A percentile compares a stretch with the other conserved stretches of the same genome.
Evolutionary conservation across 768 basidiomycete species (phyloP).

Genomic region (Mycena olivaceomarginata): DNA sequence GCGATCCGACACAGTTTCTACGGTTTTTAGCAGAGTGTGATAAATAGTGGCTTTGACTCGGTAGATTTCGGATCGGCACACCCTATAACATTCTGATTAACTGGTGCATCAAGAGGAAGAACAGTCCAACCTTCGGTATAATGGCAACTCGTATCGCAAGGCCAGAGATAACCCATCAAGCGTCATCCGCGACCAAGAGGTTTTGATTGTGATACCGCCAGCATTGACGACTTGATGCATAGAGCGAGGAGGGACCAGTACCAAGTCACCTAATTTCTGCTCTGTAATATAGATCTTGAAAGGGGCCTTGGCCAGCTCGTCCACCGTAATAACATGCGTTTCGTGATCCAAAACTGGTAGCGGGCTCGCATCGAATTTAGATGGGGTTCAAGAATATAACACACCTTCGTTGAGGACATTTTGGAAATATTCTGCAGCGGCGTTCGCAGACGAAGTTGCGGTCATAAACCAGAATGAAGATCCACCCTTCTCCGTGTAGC

Average conservation of each 20-base stretch:
- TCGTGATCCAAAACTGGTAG: slow-evolving; percentile 80
- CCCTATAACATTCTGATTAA: slow-evolving; percentile 62
- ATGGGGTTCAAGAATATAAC: neutral
- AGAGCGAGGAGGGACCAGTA: slow-evolving; percentile 87
- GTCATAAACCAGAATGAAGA: slow-evolving; percentile 95
- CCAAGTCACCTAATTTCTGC: slow-evolving; percentile 86
- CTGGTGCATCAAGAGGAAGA: neutral
- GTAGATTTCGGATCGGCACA: slow-evolving; percentile 89
- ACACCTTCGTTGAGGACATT: slow-evolving; percentile 63
- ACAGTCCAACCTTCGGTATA: slow-evolving; percentile 81
- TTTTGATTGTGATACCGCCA: slow-evolving; percentile 89
- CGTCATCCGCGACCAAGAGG: slow-evolving; percentile 93
- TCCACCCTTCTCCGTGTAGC: slow-evolving; percentile 82
- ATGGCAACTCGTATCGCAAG: slow-evolving; percentile 83
- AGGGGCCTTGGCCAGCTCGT: slow-evolving; percentile 78
- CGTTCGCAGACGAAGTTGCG: slow-evolving; percentile 70
- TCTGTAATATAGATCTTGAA: slow-evolving; percentile 83
- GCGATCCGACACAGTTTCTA: neutral
- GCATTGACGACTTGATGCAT: slow-evolving; percentile 91
- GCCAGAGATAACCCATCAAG: slow-evolving; percentile 75
- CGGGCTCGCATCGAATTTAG: neutral
- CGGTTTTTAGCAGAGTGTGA: slow-evolving; percentile 65
- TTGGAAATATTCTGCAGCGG: slow-evolving; percentile 77
- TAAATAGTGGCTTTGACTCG: slow-evolving; percentile 82
- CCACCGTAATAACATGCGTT: slow-evolving; percentile 75